Conservation (phyloP, 2,329 filamentous ascomycete genomes). For the Fusarium bulbicola region DNA sequence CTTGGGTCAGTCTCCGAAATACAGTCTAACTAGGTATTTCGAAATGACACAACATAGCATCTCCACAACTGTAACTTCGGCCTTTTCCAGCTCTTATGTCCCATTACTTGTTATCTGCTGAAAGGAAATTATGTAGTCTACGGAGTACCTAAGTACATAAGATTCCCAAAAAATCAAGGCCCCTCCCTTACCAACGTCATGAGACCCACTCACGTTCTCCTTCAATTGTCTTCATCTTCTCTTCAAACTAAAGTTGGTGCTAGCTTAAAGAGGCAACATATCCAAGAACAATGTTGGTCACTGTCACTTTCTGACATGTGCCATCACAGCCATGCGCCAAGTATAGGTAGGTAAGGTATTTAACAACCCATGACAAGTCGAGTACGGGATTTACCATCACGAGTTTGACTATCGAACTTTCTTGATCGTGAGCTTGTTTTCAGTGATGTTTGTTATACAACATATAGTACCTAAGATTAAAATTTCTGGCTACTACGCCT, state of each 20-base stretch:
- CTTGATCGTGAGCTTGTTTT: background rate
- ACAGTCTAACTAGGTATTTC: background rate
- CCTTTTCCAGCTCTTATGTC: background rate
- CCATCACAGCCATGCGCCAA: constrained; percentile 1
- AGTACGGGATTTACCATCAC: background rate
- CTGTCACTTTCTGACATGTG: constrained; percentile 15
- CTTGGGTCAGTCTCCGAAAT: background rate
- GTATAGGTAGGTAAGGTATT: background rate
- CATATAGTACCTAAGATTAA: background rate
- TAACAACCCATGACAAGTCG: background rate
- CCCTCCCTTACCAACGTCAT: constrained; percentile 35
- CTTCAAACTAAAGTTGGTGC: background rate
- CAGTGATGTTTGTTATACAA: background rate
- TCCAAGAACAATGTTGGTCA: constrained; percentile 1
- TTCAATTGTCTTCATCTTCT: background rate
- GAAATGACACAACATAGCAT: background rate
- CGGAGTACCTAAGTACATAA: constrained; percentile 1
- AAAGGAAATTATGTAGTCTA: constrained; percentile 11
- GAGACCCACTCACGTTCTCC: constrained; percentile 17
- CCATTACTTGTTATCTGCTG: background rate
- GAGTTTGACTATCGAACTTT: background rate
- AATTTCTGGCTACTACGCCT: background rate
- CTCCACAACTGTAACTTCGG: background rate
- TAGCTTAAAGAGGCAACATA: background rate
- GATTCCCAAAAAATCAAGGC: background rate